Conservation (phyloP, 2,329 filamentous ascomycete genomes). For the Cladophialophora psammophila region DNA sequence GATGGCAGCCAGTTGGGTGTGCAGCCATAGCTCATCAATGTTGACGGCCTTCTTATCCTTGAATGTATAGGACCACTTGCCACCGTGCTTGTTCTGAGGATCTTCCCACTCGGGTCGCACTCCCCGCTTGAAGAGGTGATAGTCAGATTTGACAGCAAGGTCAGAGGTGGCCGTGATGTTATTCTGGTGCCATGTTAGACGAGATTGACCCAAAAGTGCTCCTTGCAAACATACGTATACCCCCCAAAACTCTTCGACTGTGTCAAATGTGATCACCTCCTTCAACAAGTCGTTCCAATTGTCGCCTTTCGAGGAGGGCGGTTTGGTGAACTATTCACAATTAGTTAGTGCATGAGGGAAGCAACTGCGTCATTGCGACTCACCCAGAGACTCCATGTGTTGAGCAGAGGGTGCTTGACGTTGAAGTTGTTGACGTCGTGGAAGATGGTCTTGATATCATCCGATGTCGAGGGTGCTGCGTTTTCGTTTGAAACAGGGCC, state of each 20-base stretch:
- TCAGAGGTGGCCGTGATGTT: conserved; percentile 97
- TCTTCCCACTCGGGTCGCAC: conserved; percentile 99
- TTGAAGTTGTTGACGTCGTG: conserved; percentile 99
- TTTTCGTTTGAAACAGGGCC: conserved; percentile 54
- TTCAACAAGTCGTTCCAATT: conserved; percentile 99
- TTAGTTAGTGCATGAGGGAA: conserved; percentile 30
- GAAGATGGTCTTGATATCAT: conserved; percentile 86
- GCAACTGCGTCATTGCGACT: neutral
- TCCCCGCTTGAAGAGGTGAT: conserved; percentile 98
- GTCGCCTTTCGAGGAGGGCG: conserved; percentile 70
- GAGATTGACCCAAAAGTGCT: neutral
- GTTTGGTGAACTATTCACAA: conserved; percentile 40
- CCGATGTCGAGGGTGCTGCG: conserved; percentile 57
- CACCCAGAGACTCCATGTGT: conserved; percentile 99
- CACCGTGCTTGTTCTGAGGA: conserved; percentile 96
- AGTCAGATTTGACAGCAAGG: conserved; percentile 96
- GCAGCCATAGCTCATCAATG: conserved; percentile 95
- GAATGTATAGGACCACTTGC: conserved; percentile 98
- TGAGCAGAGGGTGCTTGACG: conserved; percentile 97
- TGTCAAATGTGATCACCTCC: conserved; percentile 98
- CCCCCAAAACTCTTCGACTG: conserved; percentile 99
- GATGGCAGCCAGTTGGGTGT: conserved; percentile 95
- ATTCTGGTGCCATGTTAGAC: conserved; percentile 68
- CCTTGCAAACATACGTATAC: conserved; percentile 78
- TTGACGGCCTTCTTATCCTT: conserved; percentile 92